Percentiles rank a stretch among this genome's conserved stretches.
These are phyloP conservation scores for Aspergillus hiratsukae DNA, from an alignment of 2,329 filamentous ascomycete species.

Conservation along the genomic window DNA sequence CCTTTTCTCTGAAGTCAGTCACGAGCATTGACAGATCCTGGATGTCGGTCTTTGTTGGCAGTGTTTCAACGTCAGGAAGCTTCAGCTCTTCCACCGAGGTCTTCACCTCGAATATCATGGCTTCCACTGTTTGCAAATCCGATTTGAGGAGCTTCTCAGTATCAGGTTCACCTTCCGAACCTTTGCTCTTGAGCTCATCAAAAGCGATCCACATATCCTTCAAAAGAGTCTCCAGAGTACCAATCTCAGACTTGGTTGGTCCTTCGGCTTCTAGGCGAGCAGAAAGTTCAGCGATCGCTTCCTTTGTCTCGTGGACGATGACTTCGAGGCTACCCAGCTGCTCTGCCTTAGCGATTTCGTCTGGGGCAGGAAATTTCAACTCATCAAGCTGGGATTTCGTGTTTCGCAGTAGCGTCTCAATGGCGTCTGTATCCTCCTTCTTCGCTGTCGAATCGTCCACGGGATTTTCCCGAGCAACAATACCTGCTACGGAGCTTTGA, in stretches of 20 bases:
- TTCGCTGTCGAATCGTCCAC: slow-evolving; percentile 54
- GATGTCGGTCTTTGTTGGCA: slow-evolving; percentile 74
- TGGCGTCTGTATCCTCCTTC: slow-evolving; percentile 82
- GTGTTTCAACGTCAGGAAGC: slow-evolving; percentile 63
- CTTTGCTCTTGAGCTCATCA: slow-evolving; percentile 60
- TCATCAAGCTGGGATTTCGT: slow-evolving; percentile 86
- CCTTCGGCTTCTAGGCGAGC: slow-evolving; percentile 63
- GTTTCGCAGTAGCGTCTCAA: slow-evolving; percentile 85
- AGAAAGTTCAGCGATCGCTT: slow-evolving; percentile 63
- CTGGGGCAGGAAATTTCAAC: slow-evolving; percentile 58
- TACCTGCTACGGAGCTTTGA: slow-evolving; percentile 54
- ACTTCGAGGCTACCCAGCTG: slow-evolving; percentile 60
- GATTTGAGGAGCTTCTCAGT: slow-evolving; percentile 68
- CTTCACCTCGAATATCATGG: slow-evolving; percentile 82
- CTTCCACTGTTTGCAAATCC: slow-evolving; percentile 75
- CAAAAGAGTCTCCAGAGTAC: slow-evolving; percentile 70
- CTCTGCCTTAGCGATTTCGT: slow-evolving; percentile 62
- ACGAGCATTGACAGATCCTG: slow-evolving; percentile 65
- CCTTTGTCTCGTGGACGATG: slow-evolving; percentile 70
- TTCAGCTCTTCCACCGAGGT: slow-evolving; percentile 68
- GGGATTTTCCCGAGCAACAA: slow-evolving; percentile 42
- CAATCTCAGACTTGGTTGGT: slow-evolving; percentile 74
- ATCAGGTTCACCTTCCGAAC: slow-evolving; percentile 45
- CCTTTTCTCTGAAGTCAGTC: slow-evolving; percentile 61
- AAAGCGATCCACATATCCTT: slow-evolving; percentile 71